Evolutionary conservation across 306 rosid genomes (phyloP).

Genomic region (Crataegus laevigata): DNA sequence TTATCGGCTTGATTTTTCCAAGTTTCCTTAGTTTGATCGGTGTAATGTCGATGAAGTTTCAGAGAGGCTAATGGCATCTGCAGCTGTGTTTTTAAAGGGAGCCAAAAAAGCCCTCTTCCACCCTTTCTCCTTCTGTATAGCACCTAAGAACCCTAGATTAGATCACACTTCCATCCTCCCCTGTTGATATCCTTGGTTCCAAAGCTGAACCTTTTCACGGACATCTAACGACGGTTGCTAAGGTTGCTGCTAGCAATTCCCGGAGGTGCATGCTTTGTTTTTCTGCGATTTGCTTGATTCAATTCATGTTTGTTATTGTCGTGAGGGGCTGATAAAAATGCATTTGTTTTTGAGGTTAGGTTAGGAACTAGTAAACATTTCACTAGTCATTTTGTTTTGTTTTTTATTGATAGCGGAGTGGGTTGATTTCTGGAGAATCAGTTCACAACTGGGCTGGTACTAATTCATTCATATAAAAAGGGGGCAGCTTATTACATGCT

Average conservation of each 20-base stretch:
- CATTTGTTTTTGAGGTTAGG: neutral
- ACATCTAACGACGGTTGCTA: neutral
- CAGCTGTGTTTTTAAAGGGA: neutral
- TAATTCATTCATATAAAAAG: neutral
- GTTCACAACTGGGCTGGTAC: neutral
- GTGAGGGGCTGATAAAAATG: neutral
- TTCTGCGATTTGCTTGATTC: neutral
- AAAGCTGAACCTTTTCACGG: neutral
- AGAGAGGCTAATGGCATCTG: neutral
- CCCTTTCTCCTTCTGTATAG: neutral
- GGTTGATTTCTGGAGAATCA: neutral
- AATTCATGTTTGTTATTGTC: neutral
- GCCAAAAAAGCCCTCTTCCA: neutral
- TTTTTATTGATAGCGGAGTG: neutral
- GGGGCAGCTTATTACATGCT: neutral
- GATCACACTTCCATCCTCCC: neutral
- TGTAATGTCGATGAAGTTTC: neutral
- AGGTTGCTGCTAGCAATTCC: neutral
- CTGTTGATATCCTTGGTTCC: neutral
- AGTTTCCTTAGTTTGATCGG: too few relatives aligned
- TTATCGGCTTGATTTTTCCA: too few relatives aligned
- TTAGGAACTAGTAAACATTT: neutral
- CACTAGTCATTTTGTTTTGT: neutral
- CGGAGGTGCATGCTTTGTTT: neutral
- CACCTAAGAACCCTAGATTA: neutral